Evolutionary conservation across 805 yeast species (phyloP).

Genomic region (Wickerhamomyces hampshirensis): DNA sequence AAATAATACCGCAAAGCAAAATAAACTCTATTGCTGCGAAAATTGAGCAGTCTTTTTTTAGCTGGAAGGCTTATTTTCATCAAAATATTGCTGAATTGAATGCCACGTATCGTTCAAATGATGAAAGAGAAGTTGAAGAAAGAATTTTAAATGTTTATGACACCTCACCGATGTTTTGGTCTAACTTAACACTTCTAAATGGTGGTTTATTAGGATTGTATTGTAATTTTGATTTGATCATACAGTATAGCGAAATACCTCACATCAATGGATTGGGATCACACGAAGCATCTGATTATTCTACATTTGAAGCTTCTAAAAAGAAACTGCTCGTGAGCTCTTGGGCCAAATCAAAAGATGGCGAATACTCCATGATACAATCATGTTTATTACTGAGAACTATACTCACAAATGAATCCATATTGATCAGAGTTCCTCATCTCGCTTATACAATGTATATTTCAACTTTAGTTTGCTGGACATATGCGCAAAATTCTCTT

Average conservation of each 20-base stretch:
- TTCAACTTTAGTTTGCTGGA: conserved; percentile 20
- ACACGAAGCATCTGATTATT: not conserved
- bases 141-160: conserved; percentile 28
- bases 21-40: conserved; percentile 24
- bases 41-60: conserved; percentile 27
- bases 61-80: conserved; percentile 33
- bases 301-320: conserved; percentile 11
- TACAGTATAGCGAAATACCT: conserved; percentile 11
- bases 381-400: conserved; percentile 27
- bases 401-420: conserved; percentile 20
- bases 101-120: conserved; percentile 8
- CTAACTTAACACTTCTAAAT: conserved; percentile 25
- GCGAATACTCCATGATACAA: conserved; percentile 21
- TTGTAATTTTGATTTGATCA: conserved; percentile 21
- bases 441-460: conserved; percentile 18
- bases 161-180: conserved; percentile 31
- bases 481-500: conserved; percentile 5
- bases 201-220: conserved; percentile 26
- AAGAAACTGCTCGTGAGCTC: conserved; percentile 4
- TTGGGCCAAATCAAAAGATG: conserved; percentile 27
- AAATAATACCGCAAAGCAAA: conserved; percentile 20
- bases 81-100: conserved; percentile 25
- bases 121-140: conserved; percentile 3
- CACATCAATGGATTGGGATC: too few species aligned
- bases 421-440: conserved; percentile 23